These are phyloP conservation scores for Taphrina sp. DNA, from an alignment of 1,139 yeast genomes.

Conservation along the genomic window DNA sequence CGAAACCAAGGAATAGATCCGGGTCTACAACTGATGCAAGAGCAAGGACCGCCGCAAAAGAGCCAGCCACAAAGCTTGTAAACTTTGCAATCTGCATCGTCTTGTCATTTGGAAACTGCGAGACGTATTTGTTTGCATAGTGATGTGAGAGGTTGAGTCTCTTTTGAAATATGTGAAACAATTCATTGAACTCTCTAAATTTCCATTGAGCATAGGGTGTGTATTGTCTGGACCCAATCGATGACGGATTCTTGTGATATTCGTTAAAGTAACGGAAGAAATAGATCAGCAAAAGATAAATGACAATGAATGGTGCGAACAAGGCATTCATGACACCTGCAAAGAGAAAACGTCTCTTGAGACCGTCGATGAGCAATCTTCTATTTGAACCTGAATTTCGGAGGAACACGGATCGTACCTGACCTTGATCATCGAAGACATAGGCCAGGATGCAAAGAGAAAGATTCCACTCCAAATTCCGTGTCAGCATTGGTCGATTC, in stretches of 20 bases:
- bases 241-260: conserved; percentile 81
- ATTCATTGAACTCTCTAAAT: conserved; percentile 86
- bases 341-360: conserved; percentile 73
- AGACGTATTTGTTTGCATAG: conserved; percentile 77
- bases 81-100: conserved; percentile 58
- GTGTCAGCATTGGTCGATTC: conserved; percentile 52
- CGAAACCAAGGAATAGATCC: conserved; percentile 86
- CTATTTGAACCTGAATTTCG: conserved; percentile 62
- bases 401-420: conserved; percentile 68
- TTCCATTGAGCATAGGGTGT: conserved; percentile 96
- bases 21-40: conserved; percentile 85
- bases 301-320: conserved; percentile 79
- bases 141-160: conserved; percentile 73
- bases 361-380: conserved; percentile 59
- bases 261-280: conserved; percentile 91
- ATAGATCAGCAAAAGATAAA: conserved; percentile 75
- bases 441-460: conserved; percentile 84
- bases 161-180: conserved; percentile 79
- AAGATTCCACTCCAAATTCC: conserved; percentile 90
- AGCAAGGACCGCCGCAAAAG: conserved; percentile 84
- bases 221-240: conserved; percentile 80
- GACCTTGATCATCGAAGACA: conserved; percentile 80
- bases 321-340: conserved; percentile 83
- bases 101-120: conserved; percentile 88
- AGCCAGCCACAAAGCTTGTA: conserved; percentile 77